A percentile compares a stretch with the other conserved stretches of the same genome.
phyloP scores from a whole-genome alignment of 2,329 filamentous ascomycete genomes.

The Venturia pyrina region DNA sequence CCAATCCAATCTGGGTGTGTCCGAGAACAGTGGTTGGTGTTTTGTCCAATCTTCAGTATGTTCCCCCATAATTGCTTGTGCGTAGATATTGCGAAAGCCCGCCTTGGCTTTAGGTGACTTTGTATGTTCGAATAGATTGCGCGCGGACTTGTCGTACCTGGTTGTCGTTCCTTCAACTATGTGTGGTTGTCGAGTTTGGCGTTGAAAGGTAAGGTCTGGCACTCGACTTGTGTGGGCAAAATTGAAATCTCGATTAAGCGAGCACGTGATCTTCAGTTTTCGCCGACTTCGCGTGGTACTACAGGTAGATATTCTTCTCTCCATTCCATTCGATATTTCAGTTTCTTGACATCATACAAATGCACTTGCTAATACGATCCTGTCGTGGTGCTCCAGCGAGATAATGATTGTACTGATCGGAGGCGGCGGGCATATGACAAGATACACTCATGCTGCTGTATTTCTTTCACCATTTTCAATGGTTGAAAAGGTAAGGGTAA shows the following conservation, averaged over 20 bases:
- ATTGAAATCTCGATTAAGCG: background rate
- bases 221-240: background rate
- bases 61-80: background rate
- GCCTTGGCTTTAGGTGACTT: background rate
- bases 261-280: background rate
- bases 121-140: background rate
- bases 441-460: too few species aligned
- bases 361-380: too few species aligned
- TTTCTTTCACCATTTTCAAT: background rate
- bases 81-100: background rate
- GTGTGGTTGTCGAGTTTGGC: constrained; percentile 1
- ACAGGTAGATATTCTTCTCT: too few species aligned
- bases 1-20: background rate
- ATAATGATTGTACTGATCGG: too few species aligned
- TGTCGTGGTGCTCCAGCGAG: too few species aligned
- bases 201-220: background rate
- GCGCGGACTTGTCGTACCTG: background rate
- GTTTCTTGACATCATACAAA: too few species aligned
- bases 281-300: too few species aligned
- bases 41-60: background rate
- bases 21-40: background rate
- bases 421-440: too few species aligned
- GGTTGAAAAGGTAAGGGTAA: background rate
- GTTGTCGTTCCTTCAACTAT: background rate
- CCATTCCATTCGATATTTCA: too few species aligned